Percentiles rank a stretch among this genome's conserved stretches.
Conservation (phyloP, 148 eudicot genomes). For the Fagopyrum esculentum region DNA sequence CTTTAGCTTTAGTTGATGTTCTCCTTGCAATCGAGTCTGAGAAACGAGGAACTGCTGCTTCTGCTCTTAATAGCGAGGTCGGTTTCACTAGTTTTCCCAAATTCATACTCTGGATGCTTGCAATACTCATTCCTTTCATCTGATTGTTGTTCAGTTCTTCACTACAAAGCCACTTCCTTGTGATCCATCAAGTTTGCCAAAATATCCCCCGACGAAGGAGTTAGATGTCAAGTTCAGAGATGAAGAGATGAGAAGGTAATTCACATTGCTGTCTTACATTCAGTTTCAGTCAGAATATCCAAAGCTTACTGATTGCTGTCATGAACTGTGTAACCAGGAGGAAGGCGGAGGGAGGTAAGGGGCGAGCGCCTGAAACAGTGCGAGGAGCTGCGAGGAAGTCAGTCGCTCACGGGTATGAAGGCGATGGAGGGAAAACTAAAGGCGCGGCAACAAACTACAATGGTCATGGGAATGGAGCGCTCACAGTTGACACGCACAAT, state of each 20-base stretch:
- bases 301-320: neutral
- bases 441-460: conserved; percentile 25
- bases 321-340: conserved; percentile 27
- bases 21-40: conserved; percentile 13
- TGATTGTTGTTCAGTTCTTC: conserved; percentile 33
- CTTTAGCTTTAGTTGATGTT: conserved; percentile 7
- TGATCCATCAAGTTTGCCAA: conserved; percentile 73
- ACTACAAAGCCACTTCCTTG: conserved; percentile 67
- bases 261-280: too few species aligned
- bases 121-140: neutral
- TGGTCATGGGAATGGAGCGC: conserved; percentile 25
- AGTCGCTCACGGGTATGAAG: conserved; percentile 19
- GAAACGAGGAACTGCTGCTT: conserved; percentile 10
- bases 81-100: neutral
- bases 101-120: neutral
- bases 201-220: conserved; percentile 82
- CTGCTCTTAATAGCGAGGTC: conserved; percentile 16
- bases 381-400: conserved; percentile 38
- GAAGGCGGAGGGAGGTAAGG: conserved; percentile 57
- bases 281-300: neutral
- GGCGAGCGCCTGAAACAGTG: conserved; percentile 43
- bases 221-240: conserved; percentile 61
- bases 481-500: conserved; percentile 34
- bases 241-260: conserved; percentile 77
- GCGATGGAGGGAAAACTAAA: conserved; percentile 22